Percentiles rank a stretch among this genome's conserved stretches.
Evolutionary conservation across 2,329 filamentous ascomycete genomes (phyloP).

Genomic region (Phialophora expanda): DNA sequence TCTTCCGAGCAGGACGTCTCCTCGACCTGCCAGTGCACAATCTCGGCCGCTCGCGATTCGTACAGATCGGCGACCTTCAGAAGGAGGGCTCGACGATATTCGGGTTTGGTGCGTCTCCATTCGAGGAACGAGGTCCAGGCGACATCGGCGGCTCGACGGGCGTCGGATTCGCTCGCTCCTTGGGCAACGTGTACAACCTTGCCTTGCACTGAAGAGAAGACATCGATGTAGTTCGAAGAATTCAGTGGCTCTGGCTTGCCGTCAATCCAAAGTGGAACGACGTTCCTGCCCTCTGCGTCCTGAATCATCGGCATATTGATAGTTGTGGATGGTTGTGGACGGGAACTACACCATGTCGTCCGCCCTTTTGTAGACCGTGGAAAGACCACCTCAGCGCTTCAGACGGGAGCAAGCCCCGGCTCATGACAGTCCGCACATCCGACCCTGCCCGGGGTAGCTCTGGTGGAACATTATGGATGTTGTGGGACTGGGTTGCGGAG

Average conservation of each 20-base stretch:
- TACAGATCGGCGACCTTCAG: constrained; percentile 69
- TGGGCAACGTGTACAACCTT: constrained; percentile 17
- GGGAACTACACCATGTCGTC: neutral
- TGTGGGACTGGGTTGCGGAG: too few species aligned
- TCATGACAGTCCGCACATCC: too few species aligned
- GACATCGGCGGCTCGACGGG: constrained; percentile 5
- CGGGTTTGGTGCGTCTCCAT: constrained; percentile 69
- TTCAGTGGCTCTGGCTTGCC: constrained; percentile 9
- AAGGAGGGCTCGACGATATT: constrained; percentile 61
- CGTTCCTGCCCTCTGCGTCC: neutral
- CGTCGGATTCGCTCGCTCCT: neutral
- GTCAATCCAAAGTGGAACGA: constrained; percentile 15
- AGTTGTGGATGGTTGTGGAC: neutral
- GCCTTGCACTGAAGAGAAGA: constrained; percentile 9
- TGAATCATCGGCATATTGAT: constrained; percentile 5
- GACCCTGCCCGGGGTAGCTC: too few species aligned
- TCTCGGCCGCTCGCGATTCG: constrained; percentile 62
- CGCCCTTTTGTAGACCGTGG: neutral
- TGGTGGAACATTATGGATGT: too few species aligned
- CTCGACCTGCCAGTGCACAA: constrained; percentile 63
- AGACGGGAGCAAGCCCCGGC: too few species aligned
- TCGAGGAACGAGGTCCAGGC: constrained; percentile 62
- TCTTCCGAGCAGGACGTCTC: constrained; percentile 51
- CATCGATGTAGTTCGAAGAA: constrained; percentile 7
- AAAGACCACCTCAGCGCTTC: too few species aligned